Evolutionary conservation across 169 alveolate species (phyloP).

Genomic region (Eimeria acervulina): DNA sequence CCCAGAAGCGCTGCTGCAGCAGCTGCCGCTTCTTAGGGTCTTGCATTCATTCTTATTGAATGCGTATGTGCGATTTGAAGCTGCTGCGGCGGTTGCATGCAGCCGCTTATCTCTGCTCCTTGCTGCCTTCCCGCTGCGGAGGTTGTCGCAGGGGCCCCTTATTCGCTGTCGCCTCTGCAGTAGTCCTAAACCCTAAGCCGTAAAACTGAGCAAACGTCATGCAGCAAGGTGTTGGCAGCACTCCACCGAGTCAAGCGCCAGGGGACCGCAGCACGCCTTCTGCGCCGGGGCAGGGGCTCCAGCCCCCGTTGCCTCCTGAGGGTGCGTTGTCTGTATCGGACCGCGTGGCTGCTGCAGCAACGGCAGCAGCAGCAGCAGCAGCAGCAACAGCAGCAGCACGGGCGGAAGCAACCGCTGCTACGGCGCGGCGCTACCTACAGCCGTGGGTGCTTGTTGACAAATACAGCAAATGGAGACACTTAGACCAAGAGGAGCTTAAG

Average conservation of each 20-base stretch:
- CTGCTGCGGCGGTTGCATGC: slow-evolving; percentile 19
- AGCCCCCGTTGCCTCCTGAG: not conserved
- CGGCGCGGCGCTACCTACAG: slow-evolving; percentile 45
- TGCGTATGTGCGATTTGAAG: not conserved
- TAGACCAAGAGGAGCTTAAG: slow-evolving; percentile 18
- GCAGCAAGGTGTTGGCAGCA: slow-evolving; percentile 8
- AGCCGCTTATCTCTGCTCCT: slow-evolving; percentile 12
- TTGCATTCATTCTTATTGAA: not conserved
- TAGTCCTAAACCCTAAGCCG: not conserved
- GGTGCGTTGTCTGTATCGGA: slow-evolving; percentile 53
- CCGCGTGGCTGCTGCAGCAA: slow-evolving; percentile 73
- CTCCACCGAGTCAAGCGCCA: not conserved
- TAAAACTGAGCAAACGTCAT: not conserved
- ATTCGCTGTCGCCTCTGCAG: not conserved
- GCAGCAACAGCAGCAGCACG: slow-evolving; percentile 65
- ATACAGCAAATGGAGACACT: slow-evolving; percentile 47
- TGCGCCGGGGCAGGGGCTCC: slow-evolving; percentile 26
- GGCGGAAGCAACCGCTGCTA: slow-evolving; percentile 49
- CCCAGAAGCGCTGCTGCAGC: not conserved
- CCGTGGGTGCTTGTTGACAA: slow-evolving; percentile 54
- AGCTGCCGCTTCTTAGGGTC: slow-evolving; percentile 27
- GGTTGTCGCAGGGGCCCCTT: not conserved
- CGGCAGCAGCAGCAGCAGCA: slow-evolving; percentile 73
- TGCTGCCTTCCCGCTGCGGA: not conserved
- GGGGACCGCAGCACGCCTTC: slow-evolving; percentile 21